Percentiles rank a stretch among this genome's conserved stretches.
phyloP scores from a whole-genome alignment of 148 eudicot genomes.

The Fagopyrum homotropicum region DNA sequence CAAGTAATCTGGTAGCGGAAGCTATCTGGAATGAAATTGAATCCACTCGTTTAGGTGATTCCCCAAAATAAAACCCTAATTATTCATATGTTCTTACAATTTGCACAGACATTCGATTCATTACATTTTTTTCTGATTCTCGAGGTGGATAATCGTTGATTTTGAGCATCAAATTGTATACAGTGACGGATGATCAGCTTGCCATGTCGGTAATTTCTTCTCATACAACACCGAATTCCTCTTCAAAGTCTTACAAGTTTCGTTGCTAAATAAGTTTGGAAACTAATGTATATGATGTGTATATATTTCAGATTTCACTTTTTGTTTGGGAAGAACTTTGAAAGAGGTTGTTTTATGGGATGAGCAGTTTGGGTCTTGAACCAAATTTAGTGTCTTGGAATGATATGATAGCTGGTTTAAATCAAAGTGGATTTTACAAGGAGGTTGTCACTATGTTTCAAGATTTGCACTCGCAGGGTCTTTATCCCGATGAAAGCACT shows the following conservation, averaged over 20 bases:
- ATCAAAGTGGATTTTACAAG: slow-evolving; percentile 38
- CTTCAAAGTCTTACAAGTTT: background rate
- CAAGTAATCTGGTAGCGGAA: slow-evolving; percentile 50
- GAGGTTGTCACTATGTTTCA: slow-evolving; percentile 43
- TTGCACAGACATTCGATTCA: background rate
- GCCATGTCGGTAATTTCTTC: slow-evolving; percentile 42
- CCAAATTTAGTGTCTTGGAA: slow-evolving; percentile 67
- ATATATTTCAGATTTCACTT: too few species aligned
- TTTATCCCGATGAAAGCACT: slow-evolving; percentile 47
- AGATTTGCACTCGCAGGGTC: slow-evolving; percentile 44
- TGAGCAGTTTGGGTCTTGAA: slow-evolving; percentile 45
- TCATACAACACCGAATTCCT: background rate
- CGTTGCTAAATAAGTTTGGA: too few species aligned
- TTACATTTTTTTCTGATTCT: slow-evolving; percentile 4
- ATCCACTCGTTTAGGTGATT: slow-evolving; percentile 56
- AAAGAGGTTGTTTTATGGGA: slow-evolving; percentile 34
- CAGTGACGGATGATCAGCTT: slow-evolving; percentile 73
- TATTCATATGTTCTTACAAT: background rate
- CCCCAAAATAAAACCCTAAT: background rate
- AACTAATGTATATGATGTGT: too few species aligned
- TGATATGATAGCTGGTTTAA: slow-evolving; percentile 69
- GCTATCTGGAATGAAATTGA: slow-evolving; percentile 54
- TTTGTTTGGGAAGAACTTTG: too few species aligned
- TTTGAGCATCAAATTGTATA: slow-evolving; percentile 15
- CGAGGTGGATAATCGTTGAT: background rate